Percentiles rank a stretch among this genome's conserved stretches.
Conservation (phyloP, 805 yeast species). For the Wickerhamomyces chambardii region DNA sequence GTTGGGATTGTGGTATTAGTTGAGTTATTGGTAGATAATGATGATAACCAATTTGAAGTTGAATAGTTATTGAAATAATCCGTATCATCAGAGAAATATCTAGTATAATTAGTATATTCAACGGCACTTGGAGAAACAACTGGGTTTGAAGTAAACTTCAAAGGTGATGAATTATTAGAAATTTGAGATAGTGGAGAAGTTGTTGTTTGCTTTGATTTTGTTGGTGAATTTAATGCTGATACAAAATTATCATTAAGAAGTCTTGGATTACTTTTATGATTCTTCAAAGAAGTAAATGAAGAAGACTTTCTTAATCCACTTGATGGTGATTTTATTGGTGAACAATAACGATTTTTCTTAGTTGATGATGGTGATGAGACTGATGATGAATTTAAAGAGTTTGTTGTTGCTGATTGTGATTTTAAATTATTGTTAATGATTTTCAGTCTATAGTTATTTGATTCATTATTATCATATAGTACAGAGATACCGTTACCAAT, state of each 20-base stretch:
- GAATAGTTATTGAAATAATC: slow-evolving; percentile 10
- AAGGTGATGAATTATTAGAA: neutral
- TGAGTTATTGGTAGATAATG: slow-evolving; percentile 1
- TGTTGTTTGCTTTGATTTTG: neutral
- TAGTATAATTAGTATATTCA: slow-evolving; percentile 5
- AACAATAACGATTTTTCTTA: neutral
- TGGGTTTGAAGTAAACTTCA: slow-evolving; percentile 4
- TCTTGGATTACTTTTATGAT: neutral
- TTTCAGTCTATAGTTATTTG: slow-evolving; percentile 27
- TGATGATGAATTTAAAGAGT: neutral
- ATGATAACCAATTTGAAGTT: slow-evolving; percentile 2
- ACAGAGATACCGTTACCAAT: slow-evolving; percentile 15
- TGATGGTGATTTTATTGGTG: neutral
- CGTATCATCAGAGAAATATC: slow-evolving; percentile 19
- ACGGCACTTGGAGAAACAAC: neutral
- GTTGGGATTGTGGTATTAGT: neutral
- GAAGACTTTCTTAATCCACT: slow-evolving; percentile 1
- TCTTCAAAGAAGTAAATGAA: slow-evolving; percentile 1
- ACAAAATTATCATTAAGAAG: slow-evolving; percentile 7
- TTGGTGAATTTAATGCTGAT: slow-evolving; percentile 1
- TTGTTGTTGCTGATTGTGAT: too few relatives aligned
- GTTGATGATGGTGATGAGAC: neutral
- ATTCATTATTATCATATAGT: slow-evolving; percentile 32
- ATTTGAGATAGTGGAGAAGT: neutral
- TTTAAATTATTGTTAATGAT: slow-evolving; percentile 2